These are phyloP conservation scores for Datisca glomerata DNA, from an alignment of 306 rosid species.

Conservation along the genomic window DNA sequence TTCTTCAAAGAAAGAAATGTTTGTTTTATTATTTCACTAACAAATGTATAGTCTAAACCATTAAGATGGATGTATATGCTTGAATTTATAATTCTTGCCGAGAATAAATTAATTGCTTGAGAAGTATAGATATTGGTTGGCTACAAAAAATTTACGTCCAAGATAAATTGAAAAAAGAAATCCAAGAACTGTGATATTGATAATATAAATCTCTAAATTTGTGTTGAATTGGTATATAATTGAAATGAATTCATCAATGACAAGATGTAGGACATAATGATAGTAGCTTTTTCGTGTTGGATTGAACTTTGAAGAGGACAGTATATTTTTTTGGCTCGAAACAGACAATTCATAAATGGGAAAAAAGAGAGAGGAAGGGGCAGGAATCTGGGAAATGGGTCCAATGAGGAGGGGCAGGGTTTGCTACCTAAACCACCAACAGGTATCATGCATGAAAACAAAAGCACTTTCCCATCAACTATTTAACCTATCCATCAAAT, in stretches of 20 bases:
- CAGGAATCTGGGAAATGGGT: constrained; percentile 88
- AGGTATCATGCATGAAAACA: constrained; percentile 73
- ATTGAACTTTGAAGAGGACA: background rate
- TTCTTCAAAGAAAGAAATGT: too few species aligned
- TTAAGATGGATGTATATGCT: too few species aligned
- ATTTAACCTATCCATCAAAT: constrained; percentile 29
- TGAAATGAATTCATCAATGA: background rate
- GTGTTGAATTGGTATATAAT: background rate
- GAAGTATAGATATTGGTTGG: too few species aligned
- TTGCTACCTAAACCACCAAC: constrained; percentile 99
- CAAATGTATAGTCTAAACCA: too few species aligned
- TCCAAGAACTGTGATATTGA: background rate
- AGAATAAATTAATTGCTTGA: too few species aligned
- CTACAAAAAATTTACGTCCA: too few species aligned
- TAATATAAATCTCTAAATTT: background rate
- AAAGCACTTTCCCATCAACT: constrained; percentile 65
- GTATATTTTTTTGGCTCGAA: too few species aligned
- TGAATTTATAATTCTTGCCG: too few species aligned
- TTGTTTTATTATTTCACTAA: too few species aligned
- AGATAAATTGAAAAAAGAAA: too few species aligned
- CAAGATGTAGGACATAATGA: background rate
- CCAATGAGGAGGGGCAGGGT: constrained; percentile 92
- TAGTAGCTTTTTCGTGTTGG: background rate
- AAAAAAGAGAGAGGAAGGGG: constrained; percentile 26
- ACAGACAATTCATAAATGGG: too few species aligned